Base-by-base conservation (phyloP, 1,139 yeast species). In the Candida gigantensis region DNA sequence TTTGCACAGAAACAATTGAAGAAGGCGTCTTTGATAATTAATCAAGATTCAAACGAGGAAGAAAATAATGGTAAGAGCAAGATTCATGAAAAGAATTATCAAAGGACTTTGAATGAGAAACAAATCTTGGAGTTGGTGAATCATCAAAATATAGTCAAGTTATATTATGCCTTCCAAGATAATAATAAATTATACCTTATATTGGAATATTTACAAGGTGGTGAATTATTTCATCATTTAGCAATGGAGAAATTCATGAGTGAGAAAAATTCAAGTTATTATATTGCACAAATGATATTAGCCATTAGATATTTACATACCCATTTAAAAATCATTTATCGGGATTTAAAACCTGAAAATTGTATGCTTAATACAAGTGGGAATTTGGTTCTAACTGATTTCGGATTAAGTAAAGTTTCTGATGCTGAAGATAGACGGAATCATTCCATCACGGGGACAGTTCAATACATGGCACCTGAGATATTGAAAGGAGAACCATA, bases 381-480 rank as follows among this genome's bases (percentile, higher is more conserved):
- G 0, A 87, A 86, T 56, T 65, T 90, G 43, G 88, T 89, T 1
- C 66, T 90, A 45, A 90, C 97, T 0, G 97, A 90, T 60, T 90
- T 90, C 62, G 97, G 97, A 0, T 69, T 90, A 24, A 85, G 95
- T 32, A 90, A 90, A 54, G 89, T 82, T 14, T 63, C 69, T 21
- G 71, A 67, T 29, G 62, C 57, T 15, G 65, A 63, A 42, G 63
- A 57, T 12, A 65, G 62, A 43, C 49, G 54, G 41, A 82, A 77
- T 56, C 84, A 77, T 50, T 82, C 96, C 2, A 78, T 90, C 55
- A 84, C 89, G 21, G 98, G 97, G 0, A 90, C 97, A 0, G 95
- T 96, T 0, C 96, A 89, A 59, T 90, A 89, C 57, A 89, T 90
- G 87, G 97, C 97, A 0, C 98, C 98, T 1, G 97, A 92, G 57